These are phyloP conservation scores for Comarum palustre DNA, from an alignment of 306 rosid genomes.

Conservation along the genomic window DNA sequence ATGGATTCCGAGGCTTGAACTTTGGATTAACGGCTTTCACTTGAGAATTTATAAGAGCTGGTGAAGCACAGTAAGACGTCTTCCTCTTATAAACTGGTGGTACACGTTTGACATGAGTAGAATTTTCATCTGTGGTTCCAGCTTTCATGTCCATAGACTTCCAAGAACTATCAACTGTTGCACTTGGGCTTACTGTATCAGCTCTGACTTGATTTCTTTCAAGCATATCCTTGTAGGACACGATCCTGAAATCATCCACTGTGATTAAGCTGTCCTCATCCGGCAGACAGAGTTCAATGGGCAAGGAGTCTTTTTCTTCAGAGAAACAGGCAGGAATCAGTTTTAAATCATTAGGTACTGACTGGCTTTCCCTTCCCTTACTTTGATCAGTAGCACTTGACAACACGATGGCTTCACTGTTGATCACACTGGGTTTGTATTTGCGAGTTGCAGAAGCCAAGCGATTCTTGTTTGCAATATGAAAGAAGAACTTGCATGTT, in stretches of 20 bases:
- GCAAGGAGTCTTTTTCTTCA: background rate
- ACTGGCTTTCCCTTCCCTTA: constrained; percentile 16
- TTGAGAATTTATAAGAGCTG: constrained; percentile 14
- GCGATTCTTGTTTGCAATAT: constrained; percentile 14
- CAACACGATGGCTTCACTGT: constrained; percentile 18
- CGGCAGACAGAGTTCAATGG: constrained; percentile 37
- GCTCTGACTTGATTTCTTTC: constrained; percentile 21
- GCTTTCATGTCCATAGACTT: constrained; percentile 29
- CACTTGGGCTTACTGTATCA: constrained; percentile 25
- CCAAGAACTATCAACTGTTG: constrained; percentile 32
- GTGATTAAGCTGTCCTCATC: constrained; percentile 57
- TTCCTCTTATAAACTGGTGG: background rate
- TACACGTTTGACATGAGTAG: constrained; percentile 4
- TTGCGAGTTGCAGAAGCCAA: constrained; percentile 17
- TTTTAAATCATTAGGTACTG: background rate
- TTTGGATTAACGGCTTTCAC: constrained; percentile 18
- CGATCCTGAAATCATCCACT: constrained; percentile 31
- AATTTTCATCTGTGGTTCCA: constrained; percentile 26
- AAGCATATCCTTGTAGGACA: constrained; percentile 26
- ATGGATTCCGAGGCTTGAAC: constrained; percentile 15
- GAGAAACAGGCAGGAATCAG: background rate
- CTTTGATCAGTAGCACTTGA: constrained; percentile 10
- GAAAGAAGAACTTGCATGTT: constrained; percentile 18
- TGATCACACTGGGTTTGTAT: constrained; percentile 10
- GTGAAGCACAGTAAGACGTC: constrained; percentile 7